phyloP scores from a whole-genome alignment of 306 rosid genomes.

The Cucurbita argyrosperma region DNA sequence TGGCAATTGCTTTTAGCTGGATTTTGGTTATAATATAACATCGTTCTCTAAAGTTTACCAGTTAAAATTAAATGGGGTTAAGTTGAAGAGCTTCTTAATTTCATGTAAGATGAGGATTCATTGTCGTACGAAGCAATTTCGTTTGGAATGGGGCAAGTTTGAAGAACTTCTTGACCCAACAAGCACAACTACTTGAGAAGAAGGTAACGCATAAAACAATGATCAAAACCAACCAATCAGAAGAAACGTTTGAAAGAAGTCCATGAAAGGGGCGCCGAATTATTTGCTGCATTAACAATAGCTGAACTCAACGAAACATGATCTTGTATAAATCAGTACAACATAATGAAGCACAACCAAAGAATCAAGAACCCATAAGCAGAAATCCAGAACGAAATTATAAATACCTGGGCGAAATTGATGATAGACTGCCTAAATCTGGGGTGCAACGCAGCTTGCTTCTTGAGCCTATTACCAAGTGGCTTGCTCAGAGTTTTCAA shows the following conservation, averaged over 20 bases:
- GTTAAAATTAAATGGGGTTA: neutral
- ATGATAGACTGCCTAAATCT: conserved; percentile 63
- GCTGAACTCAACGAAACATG: neutral
- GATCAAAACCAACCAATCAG: neutral
- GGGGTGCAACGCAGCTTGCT: conserved; percentile 60
- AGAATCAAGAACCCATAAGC: neutral
- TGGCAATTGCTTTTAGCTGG: neutral
- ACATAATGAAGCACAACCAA: neutral
- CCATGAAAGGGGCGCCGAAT: neutral
- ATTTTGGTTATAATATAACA: neutral
- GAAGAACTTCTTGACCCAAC: neutral
- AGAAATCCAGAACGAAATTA: neutral
- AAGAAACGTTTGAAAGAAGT: neutral
- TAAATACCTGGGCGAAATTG: conserved; percentile 51
- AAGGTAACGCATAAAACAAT: neutral
- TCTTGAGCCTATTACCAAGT: conserved; percentile 55
- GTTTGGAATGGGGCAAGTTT: neutral
- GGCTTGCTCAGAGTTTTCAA: conserved; percentile 88
- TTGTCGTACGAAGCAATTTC: neutral
- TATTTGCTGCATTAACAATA: neutral
- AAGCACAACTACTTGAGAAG: neutral
- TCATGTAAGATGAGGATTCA: neutral
- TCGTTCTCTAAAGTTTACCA: neutral
- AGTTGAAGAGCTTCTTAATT: neutral
- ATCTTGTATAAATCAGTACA: neutral